Percentiles rank a stretch among this genome's conserved stretches.
Conservation (phyloP, 2,329 filamentous ascomycete genomes). For the Neopestalotiopsis clavispora region DNA sequence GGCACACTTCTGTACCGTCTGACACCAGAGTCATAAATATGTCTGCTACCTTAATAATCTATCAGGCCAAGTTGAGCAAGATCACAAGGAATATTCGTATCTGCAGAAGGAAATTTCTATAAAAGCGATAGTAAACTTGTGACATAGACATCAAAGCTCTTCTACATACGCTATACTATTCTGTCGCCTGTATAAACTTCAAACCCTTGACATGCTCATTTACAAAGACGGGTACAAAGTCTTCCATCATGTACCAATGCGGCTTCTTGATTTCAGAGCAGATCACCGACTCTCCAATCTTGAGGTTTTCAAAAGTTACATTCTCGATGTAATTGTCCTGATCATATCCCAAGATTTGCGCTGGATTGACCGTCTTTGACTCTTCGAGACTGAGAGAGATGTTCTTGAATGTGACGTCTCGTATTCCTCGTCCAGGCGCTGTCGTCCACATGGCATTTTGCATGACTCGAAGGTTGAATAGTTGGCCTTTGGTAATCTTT, state of each 20-base stretch:
- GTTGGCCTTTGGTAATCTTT: constrained; percentile 5
- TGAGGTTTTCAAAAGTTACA: constrained; percentile 4
- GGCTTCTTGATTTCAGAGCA: not conserved
- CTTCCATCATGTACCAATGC: not conserved
- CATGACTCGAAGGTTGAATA: constrained; percentile 1
- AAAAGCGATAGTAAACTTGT: no score
- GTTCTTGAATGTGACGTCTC: constrained; percentile 1
- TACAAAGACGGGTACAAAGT: not conserved
- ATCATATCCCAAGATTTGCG: not conserved
- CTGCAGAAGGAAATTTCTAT: no score
- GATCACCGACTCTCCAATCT: not conserved
- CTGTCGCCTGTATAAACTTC: not conserved
- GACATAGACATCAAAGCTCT: no score
- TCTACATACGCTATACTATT: no score
- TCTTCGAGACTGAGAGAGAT: not conserved
- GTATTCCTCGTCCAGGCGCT: not conserved
- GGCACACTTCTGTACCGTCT: constrained; percentile 35
- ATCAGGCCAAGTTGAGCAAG: no score
- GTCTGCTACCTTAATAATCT: no score
- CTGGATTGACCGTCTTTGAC: not conserved
- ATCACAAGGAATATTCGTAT: no score
- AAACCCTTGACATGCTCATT: not conserved
- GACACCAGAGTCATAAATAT: not conserved
- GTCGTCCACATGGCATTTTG: constrained; percentile 6
- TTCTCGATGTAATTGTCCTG: not conserved